Evolutionary conservation across 495 filamentous ascomycete genomes (phyloP), one percentile per base, ranked within the genome.

Genomic region (Poronia punctata): DNA sequence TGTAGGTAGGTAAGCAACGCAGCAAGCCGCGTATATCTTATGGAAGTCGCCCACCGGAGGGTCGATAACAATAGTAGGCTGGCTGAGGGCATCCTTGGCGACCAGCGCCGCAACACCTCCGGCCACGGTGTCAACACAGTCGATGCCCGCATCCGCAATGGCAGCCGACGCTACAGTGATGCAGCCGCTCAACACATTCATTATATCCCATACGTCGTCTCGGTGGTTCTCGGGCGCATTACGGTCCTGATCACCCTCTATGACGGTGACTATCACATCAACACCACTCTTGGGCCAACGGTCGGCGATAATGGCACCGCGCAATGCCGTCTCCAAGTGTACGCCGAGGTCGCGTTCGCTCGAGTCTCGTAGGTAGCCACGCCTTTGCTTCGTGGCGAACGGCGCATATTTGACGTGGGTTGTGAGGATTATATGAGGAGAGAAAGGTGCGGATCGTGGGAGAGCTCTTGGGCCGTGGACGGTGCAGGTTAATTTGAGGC

Each of bases 281-380:
- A 94, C 78, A 12, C 88, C 88, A 57, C 86, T 94, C 72, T 98
- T 98, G 12, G 92, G 92, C 87, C 92, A 98, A 22, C 88, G 72
- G 51, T 92, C 86, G 9, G 86, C 87, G 48, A 96, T 88, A 33
- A 97, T 82, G 2, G 86, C 83, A 3, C 93, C 89, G 19, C 85
- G 70, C 18, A 98, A 70, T 34, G 93, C 92, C 6, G 86, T 86
- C 59, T 96, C 89, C 7, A 98, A 66, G 57, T 96, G 93, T 1
- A 86, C 83, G 10, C 82, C 84, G 2, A 98, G 80, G 61, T 98
- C 92, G 14, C 89, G 75, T 67, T 97, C 92, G 43, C 72, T 79
- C 6, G 79, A 66, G 56, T 97, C 90, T 20, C 89, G 83, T 24
- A 95, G 72, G 58, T 95, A 95, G 21, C 89, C 86, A 48, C 84